Percentiles rank a stretch among this genome's conserved stretches.
phyloP scores from a whole-genome alignment of 768 basidiomycete species.

The Boletus rubropictus region DNA sequence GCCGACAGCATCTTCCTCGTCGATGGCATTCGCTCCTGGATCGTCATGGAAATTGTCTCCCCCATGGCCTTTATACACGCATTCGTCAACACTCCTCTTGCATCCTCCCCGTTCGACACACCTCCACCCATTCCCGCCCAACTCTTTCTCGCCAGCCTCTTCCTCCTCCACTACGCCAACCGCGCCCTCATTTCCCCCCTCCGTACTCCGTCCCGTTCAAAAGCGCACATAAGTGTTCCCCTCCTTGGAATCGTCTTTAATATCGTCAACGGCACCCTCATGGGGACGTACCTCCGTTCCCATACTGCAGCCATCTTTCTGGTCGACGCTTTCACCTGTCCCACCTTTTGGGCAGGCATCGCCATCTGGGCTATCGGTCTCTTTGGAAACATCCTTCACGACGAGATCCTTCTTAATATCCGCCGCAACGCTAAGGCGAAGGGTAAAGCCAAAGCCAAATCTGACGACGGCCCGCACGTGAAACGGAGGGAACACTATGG shows the following conservation, averaged over 20 bases:
- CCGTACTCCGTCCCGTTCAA: slow-evolving; percentile 73
- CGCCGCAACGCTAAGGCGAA: slow-evolving; percentile 53
- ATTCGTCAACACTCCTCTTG: slow-evolving; percentile 46
- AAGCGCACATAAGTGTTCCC: slow-evolving; percentile 63
- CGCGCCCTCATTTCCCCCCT: slow-evolving; percentile 77
- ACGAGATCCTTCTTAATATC: slow-evolving; percentile 83
- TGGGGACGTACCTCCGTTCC: slow-evolving; percentile 68
- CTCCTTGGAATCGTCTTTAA: slow-evolving; percentile 61
- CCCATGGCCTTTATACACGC: slow-evolving; percentile 50
- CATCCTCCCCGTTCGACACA: slow-evolving; percentile 27
- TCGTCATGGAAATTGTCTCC: slow-evolving; percentile 68
- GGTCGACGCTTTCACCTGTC: slow-evolving; percentile 24
- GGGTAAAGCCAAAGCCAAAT: slow-evolving; percentile 27
- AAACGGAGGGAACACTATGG: slow-evolving; percentile 54
- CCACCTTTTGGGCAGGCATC: slow-evolving; percentile 59
- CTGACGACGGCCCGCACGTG: slow-evolving; percentile 21
- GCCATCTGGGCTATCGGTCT: slow-evolving; percentile 67
- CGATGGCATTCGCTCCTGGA: slow-evolving; percentile 66
- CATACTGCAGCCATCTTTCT: slow-evolving; percentile 44
- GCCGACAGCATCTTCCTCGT: slow-evolving; percentile 44
- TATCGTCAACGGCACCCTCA: slow-evolving; percentile 58
- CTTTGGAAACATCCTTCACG: slow-evolving; percentile 77
- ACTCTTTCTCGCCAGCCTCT: slow-evolving; percentile 50
- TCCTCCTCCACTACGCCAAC: slow-evolving; percentile 75
- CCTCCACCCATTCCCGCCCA: slow-evolving; percentile 36